Percentiles rank a stretch among this genome's conserved stretches.
These are phyloP conservation scores for Penicillium sclerotigenum DNA, from an alignment of 2,329 filamentous ascomycete genomes.

Conservation along the genomic window DNA sequence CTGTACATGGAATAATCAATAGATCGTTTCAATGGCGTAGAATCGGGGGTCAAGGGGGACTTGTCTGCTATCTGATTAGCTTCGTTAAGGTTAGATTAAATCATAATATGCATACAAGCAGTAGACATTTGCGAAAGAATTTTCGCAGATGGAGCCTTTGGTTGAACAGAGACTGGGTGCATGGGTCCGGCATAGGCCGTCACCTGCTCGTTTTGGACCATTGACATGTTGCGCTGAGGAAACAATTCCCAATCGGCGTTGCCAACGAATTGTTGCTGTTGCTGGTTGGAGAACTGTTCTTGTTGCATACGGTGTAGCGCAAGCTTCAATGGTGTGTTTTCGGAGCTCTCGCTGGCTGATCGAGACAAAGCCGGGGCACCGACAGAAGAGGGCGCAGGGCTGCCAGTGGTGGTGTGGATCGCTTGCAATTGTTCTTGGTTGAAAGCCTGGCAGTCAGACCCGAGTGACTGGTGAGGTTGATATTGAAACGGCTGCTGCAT, in stretches of 20 bases:
- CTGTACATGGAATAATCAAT: constrained; percentile 38
- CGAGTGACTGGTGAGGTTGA: constrained; percentile 26
- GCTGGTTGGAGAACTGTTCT: constrained; percentile 24
- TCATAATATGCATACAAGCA: constrained; percentile 15
- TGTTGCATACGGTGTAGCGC: constrained; percentile 32
- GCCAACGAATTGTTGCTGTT: constrained; percentile 24
- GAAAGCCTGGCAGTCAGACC: constrained; percentile 29
- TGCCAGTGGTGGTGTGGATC: constrained; percentile 34
- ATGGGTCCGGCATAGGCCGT: constrained; percentile 23
- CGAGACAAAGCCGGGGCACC: constrained; percentile 22
- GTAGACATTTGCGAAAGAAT: constrained; percentile 61
- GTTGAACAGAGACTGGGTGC: constrained; percentile 41
- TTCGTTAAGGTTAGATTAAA: too few relatives aligned
- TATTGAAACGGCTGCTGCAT: constrained; percentile 27
- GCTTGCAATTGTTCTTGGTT: constrained; percentile 32
- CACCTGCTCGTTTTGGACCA: constrained; percentile 22
- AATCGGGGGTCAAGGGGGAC: constrained; percentile 62
- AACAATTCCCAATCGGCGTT: constrained; percentile 29
- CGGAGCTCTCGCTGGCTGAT: constrained; percentile 21
- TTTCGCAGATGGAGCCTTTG: constrained; percentile 34
- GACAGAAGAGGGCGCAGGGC: constrained; percentile 16
- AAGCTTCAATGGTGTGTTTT: constrained; percentile 22
- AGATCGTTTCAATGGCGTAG: constrained; percentile 54
- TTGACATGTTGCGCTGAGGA: constrained; percentile 19
- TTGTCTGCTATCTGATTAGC: constrained; percentile 12